phyloP scores from a whole-genome alignment of 2,329 filamentous ascomycete species.

The Hymenotorrendiella dingleyae region DNA sequence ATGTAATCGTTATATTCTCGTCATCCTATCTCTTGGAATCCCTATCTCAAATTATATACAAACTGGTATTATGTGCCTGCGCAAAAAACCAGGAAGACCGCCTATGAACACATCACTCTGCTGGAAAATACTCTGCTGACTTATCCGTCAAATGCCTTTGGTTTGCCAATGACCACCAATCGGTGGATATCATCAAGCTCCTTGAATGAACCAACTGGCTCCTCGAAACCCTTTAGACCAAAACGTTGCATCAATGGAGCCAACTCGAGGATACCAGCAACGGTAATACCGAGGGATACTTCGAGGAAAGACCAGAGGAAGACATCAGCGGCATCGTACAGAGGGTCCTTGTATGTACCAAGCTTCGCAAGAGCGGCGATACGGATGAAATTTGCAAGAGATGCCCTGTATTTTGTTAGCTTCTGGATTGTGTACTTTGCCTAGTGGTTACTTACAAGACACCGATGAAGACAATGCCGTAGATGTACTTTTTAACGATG shows the following conservation, averaged over 20 bases:
- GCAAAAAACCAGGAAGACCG: no score
- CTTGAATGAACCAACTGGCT: background rate
- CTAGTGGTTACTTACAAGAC: constrained; percentile 11
- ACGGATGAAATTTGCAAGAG: constrained; percentile 21
- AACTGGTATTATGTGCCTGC: no score
- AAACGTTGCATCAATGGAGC: constrained; percentile 15
- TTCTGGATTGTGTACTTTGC: background rate
- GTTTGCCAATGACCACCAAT: no score
- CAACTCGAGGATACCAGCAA: constrained; percentile 18
- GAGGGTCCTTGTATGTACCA: constrained; percentile 13
- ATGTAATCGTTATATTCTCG: no score
- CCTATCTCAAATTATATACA: no score
- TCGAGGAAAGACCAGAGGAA: constrained; percentile 22
- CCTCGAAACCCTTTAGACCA: constrained; percentile 15
- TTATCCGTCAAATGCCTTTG: no score
- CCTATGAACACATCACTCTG: no score
- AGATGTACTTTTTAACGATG: constrained; percentile 17
- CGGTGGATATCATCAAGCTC: background rate
- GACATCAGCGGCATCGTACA: constrained; percentile 19
- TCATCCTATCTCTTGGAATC: no score
- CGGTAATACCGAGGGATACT: constrained; percentile 19
- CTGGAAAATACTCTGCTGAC: no score
- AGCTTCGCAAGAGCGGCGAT: constrained; percentile 16
- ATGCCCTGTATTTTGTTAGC: constrained; percentile 16
- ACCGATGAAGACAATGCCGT: constrained; percentile 15